Evolutionary conservation across 768 basidiomycete species (phyloP).

Genomic region (Phanerodontia chrysosporium): DNA sequence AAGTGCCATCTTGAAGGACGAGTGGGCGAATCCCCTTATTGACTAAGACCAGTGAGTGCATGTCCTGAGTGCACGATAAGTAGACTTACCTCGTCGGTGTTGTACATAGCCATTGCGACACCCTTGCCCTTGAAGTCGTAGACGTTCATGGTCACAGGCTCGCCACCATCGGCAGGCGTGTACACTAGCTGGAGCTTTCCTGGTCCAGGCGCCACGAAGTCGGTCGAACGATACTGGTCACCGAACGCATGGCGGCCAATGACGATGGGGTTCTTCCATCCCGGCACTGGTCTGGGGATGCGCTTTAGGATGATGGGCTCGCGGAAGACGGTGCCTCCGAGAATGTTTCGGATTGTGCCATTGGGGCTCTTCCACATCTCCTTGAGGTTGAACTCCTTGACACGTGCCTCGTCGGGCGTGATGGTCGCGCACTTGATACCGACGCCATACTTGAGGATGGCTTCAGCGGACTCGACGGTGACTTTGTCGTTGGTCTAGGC

Average conservation of each 20-base stretch:
- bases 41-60: conserved; percentile 42
- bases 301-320: conserved; percentile 92
- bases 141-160: conserved; percentile 68
- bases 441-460: conserved; percentile 90
- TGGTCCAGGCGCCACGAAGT: conserved; percentile 85
- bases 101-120: conserved; percentile 97
- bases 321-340: conserved; percentile 97
- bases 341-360: conserved; percentile 96
- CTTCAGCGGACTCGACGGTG: conserved; percentile 90
- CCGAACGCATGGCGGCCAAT: conserved; percentile 98
- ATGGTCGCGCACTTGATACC: conserved; percentile 99
- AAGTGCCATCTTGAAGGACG: conserved; percentile 95
- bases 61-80: background rate
- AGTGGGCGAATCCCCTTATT: conserved; percentile 92
- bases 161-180: conserved; percentile 75
- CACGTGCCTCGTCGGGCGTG: conserved; percentile 95
- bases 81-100: conserved; percentile 79
- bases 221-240: conserved; percentile 96
- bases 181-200: conserved; percentile 93
- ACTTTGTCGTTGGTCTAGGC: conserved; percentile 87
- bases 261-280: conserved; percentile 95
- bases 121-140: conserved; percentile 93
- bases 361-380: conserved; percentile 99
- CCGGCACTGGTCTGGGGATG: conserved; percentile 92
- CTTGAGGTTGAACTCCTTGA: conserved; percentile 96